Evolutionary conservation across 129 eudicot species (phyloP), one percentile per base, ranked within the genome.

Genomic region (Centella asiatica): DNA sequence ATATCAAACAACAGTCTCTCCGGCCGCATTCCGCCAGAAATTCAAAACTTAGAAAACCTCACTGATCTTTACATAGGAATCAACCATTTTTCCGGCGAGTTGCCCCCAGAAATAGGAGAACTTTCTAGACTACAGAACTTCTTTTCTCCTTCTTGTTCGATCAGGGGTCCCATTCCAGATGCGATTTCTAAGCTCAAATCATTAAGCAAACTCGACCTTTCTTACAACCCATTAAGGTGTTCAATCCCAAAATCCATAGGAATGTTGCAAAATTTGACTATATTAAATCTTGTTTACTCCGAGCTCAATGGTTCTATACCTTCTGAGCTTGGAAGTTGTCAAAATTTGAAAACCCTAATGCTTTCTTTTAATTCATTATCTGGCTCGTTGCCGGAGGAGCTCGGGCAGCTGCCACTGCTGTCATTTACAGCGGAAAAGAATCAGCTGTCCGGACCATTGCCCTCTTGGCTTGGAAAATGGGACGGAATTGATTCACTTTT

Each of bases 161-260:
- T 88, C 33, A 66, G 60, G 42, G 96, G 96, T 28, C 96, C 94
- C 5, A 74, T 88, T n/a, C 96, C 96, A 2, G 84, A 74, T 3
- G 64, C 86, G 1, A 40, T 88, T 42, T 84, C 84, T 6, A 62
- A 79, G 50, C 75, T 88, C 24, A 68, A 74, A 36, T 77, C 89
- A 6, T 51, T 84, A 17, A 76, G 69, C 28, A 84, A 75, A 20
- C 69, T 84, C 19, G 96, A 88, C 63, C 78, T 88, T 53, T 88
- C 96, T 7, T 74, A 75, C 65, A 88, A 84, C 78, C 94, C 94
- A 14, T 75, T 88, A 9, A 80, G 76, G 62, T 74, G 89, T 59
- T 51, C 80, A 0, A 88, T 88, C 22, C 89, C 96, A n/a, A 74
- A 65, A 61, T 59, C 73, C 2, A 33, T 88, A 0, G 94, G 94